These are phyloP conservation scores for Mortierella sp. DNA, from an alignment of 371 early-diverging fungal species.

Conservation along the genomic window DNA sequence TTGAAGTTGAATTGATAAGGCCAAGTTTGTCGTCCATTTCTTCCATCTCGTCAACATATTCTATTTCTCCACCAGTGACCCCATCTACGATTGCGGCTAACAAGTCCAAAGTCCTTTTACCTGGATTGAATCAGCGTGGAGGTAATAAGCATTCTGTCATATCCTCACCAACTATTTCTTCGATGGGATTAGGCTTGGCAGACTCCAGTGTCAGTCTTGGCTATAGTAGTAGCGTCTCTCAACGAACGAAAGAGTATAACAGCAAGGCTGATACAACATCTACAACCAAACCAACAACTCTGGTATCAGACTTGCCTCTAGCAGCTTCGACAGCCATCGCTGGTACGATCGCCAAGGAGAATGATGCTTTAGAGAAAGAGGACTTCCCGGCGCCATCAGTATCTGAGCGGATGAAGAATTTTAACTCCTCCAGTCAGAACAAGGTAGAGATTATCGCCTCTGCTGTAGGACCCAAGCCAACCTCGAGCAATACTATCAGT, in stretches of 20 bases:
- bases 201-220: neutral
- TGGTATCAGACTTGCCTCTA: neutral
- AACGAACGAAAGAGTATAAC: slow-evolving; percentile 21
- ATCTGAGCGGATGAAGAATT: slow-evolving; percentile 33
- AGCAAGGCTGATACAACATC: neutral
- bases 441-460: neutral
- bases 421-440: neutral
- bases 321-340: neutral
- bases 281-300: neutral
- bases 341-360: neutral
- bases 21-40: slow-evolving; percentile 10
- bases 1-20: slow-evolving; percentile 11
- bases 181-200: slow-evolving; percentile 26
- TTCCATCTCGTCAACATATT: neutral
- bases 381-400: slow-evolving; percentile 13
- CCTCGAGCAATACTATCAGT: too few species aligned
- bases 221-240: slow-evolving; percentile 14
- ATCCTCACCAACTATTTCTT: slow-evolving; percentile 14
- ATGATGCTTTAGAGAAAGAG: neutral
- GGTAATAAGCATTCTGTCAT: neutral
- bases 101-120: slow-evolving; percentile 31
- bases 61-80: neutral
- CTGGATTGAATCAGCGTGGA: slow-evolving; percentile 20
- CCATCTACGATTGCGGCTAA: slow-evolving; percentile 17
- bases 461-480: neutral